These are phyloP conservation scores for Carex myosuroides DNA, from an alignment of 176 grass and related monocot genomes.

Conservation along the genomic window DNA sequence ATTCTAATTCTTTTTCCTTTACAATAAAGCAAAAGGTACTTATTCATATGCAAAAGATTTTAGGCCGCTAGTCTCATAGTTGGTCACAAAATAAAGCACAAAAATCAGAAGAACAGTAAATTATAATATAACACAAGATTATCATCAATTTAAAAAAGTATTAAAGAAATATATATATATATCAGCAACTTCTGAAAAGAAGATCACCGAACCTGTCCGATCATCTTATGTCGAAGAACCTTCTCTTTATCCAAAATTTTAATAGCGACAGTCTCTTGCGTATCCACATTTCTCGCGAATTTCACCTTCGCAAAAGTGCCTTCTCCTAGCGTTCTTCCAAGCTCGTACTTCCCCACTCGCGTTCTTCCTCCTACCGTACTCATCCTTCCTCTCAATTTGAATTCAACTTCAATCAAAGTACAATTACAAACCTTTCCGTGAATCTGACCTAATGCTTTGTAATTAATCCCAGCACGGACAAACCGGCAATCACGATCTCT, in stretches of 20 bases:
- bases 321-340: slow-evolving; percentile 79
- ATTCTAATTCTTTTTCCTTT: background rate
- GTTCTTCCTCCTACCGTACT: slow-evolving; percentile 39
- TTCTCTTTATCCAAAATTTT: slow-evolving; percentile 99
- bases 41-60: background rate
- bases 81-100: background rate
- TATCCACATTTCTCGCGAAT: slow-evolving; percentile 83
- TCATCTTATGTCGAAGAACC: slow-evolving; percentile 93
- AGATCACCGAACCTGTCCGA: slow-evolving; percentile 52
- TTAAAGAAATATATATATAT: background rate
- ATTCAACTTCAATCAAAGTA: background rate
- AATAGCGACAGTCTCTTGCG: slow-evolving; percentile 75
- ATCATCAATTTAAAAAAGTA: slow-evolving; percentile 6
- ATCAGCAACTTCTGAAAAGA: background rate
- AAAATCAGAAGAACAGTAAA: background rate
- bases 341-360: slow-evolving; percentile 89
- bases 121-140: background rate
- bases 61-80: background rate
- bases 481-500: slow-evolving; percentile 3
- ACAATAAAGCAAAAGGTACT: background rate
- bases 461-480: background rate
- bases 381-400: slow-evolving; percentile 35
- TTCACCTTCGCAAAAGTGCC: slow-evolving; percentile 99
- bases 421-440: background rate
- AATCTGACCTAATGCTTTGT: background rate